Evolutionary conservation across 345 rosid species (phyloP), one percentile per base, ranked within the genome.

Genomic region (Melastoma malabathricum): DNA sequence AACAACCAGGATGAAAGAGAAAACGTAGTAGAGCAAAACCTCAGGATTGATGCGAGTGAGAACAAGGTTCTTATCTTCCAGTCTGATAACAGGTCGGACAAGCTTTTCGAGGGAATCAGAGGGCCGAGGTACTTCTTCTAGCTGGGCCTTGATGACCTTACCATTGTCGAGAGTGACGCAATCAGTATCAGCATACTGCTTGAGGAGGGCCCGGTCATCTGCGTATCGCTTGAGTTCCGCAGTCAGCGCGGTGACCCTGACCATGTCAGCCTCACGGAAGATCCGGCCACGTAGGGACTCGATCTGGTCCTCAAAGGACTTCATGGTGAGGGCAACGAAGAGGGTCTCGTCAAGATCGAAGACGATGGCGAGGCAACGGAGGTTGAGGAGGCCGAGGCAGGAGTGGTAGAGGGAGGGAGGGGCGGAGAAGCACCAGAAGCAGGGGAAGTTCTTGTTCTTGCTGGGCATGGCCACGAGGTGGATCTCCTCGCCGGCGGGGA

Each of bases 391-490:
- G 64, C 81, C 74, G 51, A 85, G 58, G 55, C 92, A 93, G 2
- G 97, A 81, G 62, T 73, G 65, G 44, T 81, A 93, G 10, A 93
- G 78, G 55, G 85, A 90, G 18, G 56, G 29, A 5, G 92, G 84
- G 41, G 80, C 81, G 2, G 89, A 72, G 68, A 75, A 88, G 73
- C 99, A 93, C 97, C 99, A 88, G 59, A 93, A 93, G 57, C 95
- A 85, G 1, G 99, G 99, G 63, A 83, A 88, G 78, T 83, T 85
- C 85, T 88, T 93, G 67, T 85, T 75, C 74, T 81, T 93, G 69
- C 99, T 93, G 18, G 95, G 97, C 99, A 88, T 93, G 71, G 99
- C 95, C 65, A 85, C 95, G 60, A 93, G 75, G 59, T 93, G 99
- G 59, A 88, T 69, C 77, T 93, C 97, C 62, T 88, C 94, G 43